Conservation (phyloP, 2,329 filamentous ascomycete genomes). For the Exophiala xenobiotica region DNA sequence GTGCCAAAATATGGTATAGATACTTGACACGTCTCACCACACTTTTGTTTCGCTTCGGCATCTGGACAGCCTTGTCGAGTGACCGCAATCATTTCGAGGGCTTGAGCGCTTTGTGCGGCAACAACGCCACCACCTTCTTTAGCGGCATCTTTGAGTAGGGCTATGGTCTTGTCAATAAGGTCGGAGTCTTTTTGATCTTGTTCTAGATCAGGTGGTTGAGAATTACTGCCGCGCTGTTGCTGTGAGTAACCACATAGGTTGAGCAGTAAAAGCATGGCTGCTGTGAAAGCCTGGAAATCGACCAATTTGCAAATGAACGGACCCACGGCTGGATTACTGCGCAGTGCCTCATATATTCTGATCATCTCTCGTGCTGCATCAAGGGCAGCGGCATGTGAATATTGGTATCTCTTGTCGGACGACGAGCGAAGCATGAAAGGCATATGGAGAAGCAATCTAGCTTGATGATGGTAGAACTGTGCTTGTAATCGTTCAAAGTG, state of each 20-base stretch:
- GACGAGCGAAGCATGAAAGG: constrained; percentile 48
- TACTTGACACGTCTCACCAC: constrained; percentile 37
- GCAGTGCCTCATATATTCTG: constrained; percentile 38
- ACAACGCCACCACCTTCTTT: constrained; percentile 41
- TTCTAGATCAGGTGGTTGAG: constrained; percentile 28
- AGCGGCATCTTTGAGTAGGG: constrained; percentile 37
- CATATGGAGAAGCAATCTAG: constrained; percentile 45
- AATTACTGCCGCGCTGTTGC: constrained; percentile 24
- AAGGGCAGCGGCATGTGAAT: constrained; percentile 41
- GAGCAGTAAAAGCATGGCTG: constrained; percentile 46
- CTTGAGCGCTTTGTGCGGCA: constrained; percentile 43
- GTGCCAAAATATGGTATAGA: constrained; percentile 50
- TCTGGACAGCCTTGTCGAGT: constrained; percentile 29
- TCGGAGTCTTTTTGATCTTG: constrained; percentile 41
- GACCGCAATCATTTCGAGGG: constrained; percentile 42
- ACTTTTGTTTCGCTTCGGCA: constrained; percentile 15
- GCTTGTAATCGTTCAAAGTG: constrained; percentile 36
- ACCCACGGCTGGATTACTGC: constrained; percentile 31
- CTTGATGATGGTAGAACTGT: constrained; percentile 43
- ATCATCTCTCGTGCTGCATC: constrained; percentile 46
- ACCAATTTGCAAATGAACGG: constrained; percentile 47
- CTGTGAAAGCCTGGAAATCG: constrained; percentile 51
- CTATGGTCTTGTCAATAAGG: constrained; percentile 36
- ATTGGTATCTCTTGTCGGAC: constrained; percentile 39
- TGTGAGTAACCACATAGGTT: constrained; percentile 43